Evolutionary conservation across 139 green algal species (phyloP).

Genomic region (Edaphochlamys debaryana): DNA sequence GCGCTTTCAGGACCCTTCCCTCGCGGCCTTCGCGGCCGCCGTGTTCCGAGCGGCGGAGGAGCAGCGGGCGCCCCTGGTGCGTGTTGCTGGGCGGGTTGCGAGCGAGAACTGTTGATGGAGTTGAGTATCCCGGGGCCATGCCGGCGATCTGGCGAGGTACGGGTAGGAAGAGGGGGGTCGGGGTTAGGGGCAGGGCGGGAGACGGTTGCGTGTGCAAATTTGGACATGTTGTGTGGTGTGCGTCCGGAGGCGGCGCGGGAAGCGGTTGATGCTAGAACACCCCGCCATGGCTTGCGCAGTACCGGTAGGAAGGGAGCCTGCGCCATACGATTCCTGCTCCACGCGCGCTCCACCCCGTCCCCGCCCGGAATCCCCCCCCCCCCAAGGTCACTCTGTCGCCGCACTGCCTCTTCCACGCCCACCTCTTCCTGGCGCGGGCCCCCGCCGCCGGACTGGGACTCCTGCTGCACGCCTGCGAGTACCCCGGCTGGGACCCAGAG

Average conservation of each 20-base stretch:
- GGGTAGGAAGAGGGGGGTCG: not conserved
- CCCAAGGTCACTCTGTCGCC: slow-evolving; percentile 9
- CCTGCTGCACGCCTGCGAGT: slow-evolving; percentile 57
- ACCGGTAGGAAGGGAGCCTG: too few species aligned
- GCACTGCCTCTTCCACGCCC: slow-evolving; percentile 57
- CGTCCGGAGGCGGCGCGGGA: too few species aligned
- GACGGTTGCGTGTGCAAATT: too few species aligned
- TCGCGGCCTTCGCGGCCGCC: not conserved
- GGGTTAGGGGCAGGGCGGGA: too few species aligned
- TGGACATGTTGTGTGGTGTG: too few species aligned
- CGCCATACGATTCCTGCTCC: too few species aligned
- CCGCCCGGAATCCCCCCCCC: too few species aligned
- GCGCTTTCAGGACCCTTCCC: not conserved
- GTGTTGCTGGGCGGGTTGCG: not conserved
- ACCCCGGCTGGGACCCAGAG: slow-evolving; percentile 22
- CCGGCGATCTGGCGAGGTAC: too few species aligned
- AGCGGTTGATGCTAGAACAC: too few species aligned
- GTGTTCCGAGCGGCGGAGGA: not conserved
- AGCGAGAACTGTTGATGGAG: not conserved
- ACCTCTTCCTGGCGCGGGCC: slow-evolving; percentile 35
- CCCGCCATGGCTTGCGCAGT: too few species aligned
- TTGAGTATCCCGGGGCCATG: not conserved
- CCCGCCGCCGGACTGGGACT: slow-evolving; percentile 23
- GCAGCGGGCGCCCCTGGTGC: slow-evolving; percentile 16
- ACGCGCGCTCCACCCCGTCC: too few species aligned